A percentile compares a stretch with the other conserved stretches of the same genome.
Conservation (phyloP, 2,329 filamentous ascomycete species). For the Cladophialophora exuberans region DNA sequence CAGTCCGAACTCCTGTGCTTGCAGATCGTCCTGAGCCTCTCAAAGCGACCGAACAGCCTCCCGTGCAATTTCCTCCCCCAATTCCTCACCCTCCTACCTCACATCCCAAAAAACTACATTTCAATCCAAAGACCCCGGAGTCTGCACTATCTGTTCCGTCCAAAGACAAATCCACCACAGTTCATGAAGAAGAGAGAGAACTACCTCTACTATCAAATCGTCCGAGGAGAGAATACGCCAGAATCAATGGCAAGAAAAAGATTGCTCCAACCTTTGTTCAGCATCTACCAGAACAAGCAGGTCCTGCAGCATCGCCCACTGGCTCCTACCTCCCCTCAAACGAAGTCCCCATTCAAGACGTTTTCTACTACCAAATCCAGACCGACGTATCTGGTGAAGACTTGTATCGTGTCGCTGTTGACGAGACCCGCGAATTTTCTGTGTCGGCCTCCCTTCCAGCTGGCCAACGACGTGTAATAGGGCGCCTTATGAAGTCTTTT, state of each 20-base stretch:
- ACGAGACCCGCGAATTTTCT: slow-evolving; percentile 17
- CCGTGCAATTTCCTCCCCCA: too few species aligned
- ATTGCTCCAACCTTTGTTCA: slow-evolving; percentile 27
- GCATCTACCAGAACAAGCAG: slow-evolving; percentile 16
- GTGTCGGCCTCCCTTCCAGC: slow-evolving; percentile 30
- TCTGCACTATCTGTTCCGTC: neutral
- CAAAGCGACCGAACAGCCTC: too few species aligned
- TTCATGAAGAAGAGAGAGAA: too few species aligned
- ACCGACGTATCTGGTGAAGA: slow-evolving; percentile 36
- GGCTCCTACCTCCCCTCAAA: slow-evolving; percentile 43
- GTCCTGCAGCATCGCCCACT: neutral
- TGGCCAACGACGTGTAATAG: slow-evolving; percentile 26
- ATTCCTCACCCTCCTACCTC: too few species aligned
- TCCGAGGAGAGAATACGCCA: neutral
- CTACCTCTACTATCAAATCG: neutral
- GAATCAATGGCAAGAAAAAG: slow-evolving; percentile 20
- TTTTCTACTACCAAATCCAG: slow-evolving; percentile 47
- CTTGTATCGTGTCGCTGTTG: slow-evolving; percentile 33
- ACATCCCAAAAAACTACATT: too few species aligned
- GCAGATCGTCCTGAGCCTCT: too few species aligned
- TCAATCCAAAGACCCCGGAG: too few species aligned
- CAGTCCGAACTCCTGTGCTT: too few species aligned
- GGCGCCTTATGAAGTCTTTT: slow-evolving; percentile 21
- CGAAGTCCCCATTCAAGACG: slow-evolving; percentile 42
- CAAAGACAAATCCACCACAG: slow-evolving; percentile 1